Evolutionary conservation across 176 grass and related monocot genomes (phyloP).

Genomic region (Dactylis glomerata): DNA sequence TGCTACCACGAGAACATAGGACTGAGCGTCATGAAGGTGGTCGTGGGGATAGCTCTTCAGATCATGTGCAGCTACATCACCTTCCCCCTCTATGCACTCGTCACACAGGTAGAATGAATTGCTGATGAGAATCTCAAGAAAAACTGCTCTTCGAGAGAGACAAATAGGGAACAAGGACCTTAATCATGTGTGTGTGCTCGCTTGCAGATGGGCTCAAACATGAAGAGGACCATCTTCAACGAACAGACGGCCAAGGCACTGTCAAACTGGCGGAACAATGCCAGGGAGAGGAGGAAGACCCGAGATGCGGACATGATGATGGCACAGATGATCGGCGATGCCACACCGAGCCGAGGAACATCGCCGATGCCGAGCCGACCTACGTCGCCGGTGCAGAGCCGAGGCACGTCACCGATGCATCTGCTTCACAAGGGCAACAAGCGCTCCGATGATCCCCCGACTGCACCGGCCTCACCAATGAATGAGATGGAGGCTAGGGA

Average conservation of each 20-base stretch:
- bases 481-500: background rate
- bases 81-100: conserved; percentile 84
- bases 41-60: conserved; percentile 55
- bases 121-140: background rate
- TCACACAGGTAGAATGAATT: conserved; percentile 71
- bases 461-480: conserved; percentile 30
- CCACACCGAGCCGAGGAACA: conserved; percentile 16
- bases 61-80: conserved; percentile 96
- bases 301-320: conserved; percentile 19
- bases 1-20: conserved; percentile 47
- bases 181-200: background rate
- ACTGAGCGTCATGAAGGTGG: conserved; percentile 47
- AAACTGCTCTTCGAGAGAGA: background rate
- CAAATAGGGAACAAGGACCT: background rate
- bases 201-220: conserved; percentile 88
- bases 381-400: conserved; percentile 37
- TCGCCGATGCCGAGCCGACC: conserved; percentile 23
- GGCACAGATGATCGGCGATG: conserved; percentile 22
- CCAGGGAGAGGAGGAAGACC: conserved; percentile 48
- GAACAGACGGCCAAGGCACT: conserved; percentile 82
- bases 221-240: conserved; percentile 91
- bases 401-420: conserved; percentile 37
- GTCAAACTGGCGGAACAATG: conserved; percentile 55
- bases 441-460: conserved; percentile 26
- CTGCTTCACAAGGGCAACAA: conserved; percentile 43